A percentile compares a stretch with the other conserved stretches of the same genome.
Conservation (phyloP, 1,284 basidiomycete genomes). For the Cutaneotrichosporon spelunceum region DNA sequence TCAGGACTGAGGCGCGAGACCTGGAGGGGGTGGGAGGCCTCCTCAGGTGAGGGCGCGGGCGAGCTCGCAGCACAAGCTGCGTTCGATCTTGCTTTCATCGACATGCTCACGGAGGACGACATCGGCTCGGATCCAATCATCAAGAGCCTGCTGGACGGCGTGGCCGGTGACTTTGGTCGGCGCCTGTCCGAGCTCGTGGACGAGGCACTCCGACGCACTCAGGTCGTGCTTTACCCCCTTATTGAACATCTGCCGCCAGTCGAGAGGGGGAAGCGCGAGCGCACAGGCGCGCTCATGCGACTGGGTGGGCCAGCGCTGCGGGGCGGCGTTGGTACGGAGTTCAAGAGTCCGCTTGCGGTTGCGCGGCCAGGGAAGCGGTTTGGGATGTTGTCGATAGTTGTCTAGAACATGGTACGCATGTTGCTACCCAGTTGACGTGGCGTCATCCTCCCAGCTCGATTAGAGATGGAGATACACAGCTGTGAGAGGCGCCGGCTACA, state of each 20-base stretch:
- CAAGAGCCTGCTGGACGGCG: constrained; percentile 24
- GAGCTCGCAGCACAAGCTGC: constrained; percentile 29
- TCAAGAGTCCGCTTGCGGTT: constrained; percentile 45
- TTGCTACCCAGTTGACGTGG: too few species aligned
- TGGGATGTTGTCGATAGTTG: constrained; percentile 44
- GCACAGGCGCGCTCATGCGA: constrained; percentile 31
- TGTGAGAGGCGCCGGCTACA: too few species aligned
- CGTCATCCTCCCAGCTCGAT: too few species aligned
- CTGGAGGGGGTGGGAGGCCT: constrained; percentile 32
- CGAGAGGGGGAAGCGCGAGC: constrained; percentile 9
- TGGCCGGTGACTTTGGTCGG: background rate
- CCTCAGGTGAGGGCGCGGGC: constrained; percentile 16
- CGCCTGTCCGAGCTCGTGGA: constrained; percentile 27
- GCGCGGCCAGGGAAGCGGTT: constrained; percentile 49
- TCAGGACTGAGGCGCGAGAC: constrained; percentile 22
- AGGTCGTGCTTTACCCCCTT: constrained; percentile 41
- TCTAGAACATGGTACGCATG: constrained; percentile 16
- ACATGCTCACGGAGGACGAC: constrained; percentile 28
- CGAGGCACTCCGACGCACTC: constrained; percentile 36
- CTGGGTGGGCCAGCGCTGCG: constrained; percentile 36
- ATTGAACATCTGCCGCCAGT: constrained; percentile 29
- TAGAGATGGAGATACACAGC: too few species aligned
- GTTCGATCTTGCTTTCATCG: constrained; percentile 41
- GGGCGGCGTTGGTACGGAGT: constrained; percentile 34
- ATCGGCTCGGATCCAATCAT: constrained; percentile 24